Conservation (phyloP, 108 stramenopile genomes). For the Fragilariopsis cylindrus region DNA sequence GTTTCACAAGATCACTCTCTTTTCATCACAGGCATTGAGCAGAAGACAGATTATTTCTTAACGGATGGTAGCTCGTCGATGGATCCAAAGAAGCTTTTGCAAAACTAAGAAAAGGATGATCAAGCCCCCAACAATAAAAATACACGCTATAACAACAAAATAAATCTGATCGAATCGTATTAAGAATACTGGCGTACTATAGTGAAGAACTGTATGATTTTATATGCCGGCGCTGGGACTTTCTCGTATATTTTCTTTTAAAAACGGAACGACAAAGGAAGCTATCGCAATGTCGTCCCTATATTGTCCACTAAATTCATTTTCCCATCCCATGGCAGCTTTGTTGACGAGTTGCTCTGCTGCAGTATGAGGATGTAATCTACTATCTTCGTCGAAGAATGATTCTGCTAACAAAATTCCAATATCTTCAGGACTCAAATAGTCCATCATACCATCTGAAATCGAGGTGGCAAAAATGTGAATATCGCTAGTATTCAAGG, state of each 20-base stretch:
- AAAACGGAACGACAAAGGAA: slow-evolving; percentile 15
- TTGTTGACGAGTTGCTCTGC: slow-evolving; percentile 66
- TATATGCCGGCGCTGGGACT: too few relatives aligned
- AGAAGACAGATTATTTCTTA: slow-evolving; percentile 72
- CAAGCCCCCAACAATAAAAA: too few relatives aligned
- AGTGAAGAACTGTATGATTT: too few relatives aligned
- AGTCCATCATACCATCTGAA: slow-evolving; percentile 89
- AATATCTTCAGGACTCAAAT: slow-evolving; percentile 52
- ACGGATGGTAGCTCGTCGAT: slow-evolving; percentile 51
- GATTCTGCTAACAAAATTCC: slow-evolving; percentile 56
- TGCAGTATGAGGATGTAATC: slow-evolving; percentile 58
- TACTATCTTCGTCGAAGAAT: slow-evolving; percentile 44
- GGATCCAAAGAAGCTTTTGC: slow-evolving; percentile 50
- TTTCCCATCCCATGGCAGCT: slow-evolving; percentile 76
- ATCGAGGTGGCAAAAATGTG: slow-evolving; percentile 73
- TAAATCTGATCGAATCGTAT: too few relatives aligned
- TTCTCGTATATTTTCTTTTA: too few relatives aligned
- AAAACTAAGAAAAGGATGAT: slow-evolving; percentile 16
- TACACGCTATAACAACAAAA: too few relatives aligned
- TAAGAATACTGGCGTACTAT: too few relatives aligned
- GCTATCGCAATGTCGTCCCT: slow-evolving; percentile 87
- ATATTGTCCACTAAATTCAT: slow-evolving; percentile 60
- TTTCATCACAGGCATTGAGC: slow-evolving; percentile 65
- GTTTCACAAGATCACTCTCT: slow-evolving; percentile 68
- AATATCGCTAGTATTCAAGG: slow-evolving; percentile 44